phyloP scores from a whole-genome alignment of 1,284 basidiomycete species.

The Marasmius fiardii region DNA sequence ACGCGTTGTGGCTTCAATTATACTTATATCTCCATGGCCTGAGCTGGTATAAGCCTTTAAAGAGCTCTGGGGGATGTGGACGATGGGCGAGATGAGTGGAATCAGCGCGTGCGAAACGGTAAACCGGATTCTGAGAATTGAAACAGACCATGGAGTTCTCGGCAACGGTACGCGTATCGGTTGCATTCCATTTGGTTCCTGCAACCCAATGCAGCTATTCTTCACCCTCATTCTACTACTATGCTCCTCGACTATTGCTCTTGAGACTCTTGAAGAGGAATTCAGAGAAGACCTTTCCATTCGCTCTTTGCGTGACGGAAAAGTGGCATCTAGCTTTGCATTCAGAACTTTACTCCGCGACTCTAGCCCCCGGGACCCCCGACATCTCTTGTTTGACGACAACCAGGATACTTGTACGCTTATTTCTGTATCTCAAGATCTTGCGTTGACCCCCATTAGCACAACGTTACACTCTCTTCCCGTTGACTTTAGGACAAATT shows the following conservation, averaged over 20 bases:
- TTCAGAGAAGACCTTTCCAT: conserved; percentile 75
- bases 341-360: conserved; percentile 69
- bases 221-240: background rate
- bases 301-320: conserved; percentile 80
- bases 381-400: conserved; percentile 36
- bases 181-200: no score
- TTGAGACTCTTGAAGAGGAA: conserved; percentile 28
- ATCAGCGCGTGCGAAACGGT: no score
- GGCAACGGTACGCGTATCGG: background rate
- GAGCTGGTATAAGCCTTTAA: no score
- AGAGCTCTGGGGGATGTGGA: no score
- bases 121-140: no score
- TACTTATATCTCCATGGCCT: no score
- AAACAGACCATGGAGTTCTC: no score
- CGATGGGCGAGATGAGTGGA: no score
- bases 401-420: conserved; percentile 47
- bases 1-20: no score
- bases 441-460: conserved; percentile 32
- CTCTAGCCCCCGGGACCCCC: conserved; percentile 51
- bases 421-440: background rate
- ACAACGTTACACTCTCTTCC: conserved; percentile 84
- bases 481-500: conserved; percentile 83
- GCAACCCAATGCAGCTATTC: background rate
- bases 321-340: conserved; percentile 79
- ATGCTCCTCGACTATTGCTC: background rate